Evolutionary conservation across 2,329 filamentous ascomycete species (phyloP), one percentile per base, ranked within the genome.

Genomic region (Cytospora chrysosperma): DNA sequence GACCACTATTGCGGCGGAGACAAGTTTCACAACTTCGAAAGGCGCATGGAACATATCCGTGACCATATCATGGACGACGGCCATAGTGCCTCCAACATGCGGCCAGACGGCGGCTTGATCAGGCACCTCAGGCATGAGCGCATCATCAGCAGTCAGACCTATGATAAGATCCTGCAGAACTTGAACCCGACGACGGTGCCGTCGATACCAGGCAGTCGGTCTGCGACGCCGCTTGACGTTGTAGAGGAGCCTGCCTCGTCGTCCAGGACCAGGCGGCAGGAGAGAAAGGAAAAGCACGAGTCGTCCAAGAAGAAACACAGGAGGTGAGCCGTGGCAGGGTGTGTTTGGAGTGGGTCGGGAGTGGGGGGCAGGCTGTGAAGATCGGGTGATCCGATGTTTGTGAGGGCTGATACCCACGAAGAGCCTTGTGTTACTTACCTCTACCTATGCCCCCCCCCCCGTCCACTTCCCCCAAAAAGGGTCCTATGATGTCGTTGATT

Each of bases 31-130:
- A 76, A 74, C 37, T 82, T 80, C 61, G 34, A 63, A 0, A 21
- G 66, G 1, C 77, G 84, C 2, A 81, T 86, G 80, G 32, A 70
- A 3, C 85, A 87, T 67, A 81, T 86, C 56, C 75, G 72, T 0
- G 61, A 63, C 0, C 84, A 87, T 64, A 75, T 83, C 49, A 60
- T 69, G 15, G 49, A 71, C 3, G 74, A 72, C 0, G 61, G 68
- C 7, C 68, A 62, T 9, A 67, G 57, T 0, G 61, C 53, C 0
- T 30, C 65, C 0, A 21, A 75, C 4, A 72, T 73, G 56, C 72
- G 77, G 1, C 77, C 74, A 3, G 82, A 84, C 61, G 78, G 76
- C 54, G 67, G 64, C 32, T 68, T 82, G 27, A 66, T 82, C 19
- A 64, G 76, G 8, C 76, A 83, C 67, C 49, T 81, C 57, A 34